Percentiles rank a stretch among this genome's conserved stretches.
Conservation (phyloP, 805 yeast species). For the Wickerhamiella bombiphila region DNA sequence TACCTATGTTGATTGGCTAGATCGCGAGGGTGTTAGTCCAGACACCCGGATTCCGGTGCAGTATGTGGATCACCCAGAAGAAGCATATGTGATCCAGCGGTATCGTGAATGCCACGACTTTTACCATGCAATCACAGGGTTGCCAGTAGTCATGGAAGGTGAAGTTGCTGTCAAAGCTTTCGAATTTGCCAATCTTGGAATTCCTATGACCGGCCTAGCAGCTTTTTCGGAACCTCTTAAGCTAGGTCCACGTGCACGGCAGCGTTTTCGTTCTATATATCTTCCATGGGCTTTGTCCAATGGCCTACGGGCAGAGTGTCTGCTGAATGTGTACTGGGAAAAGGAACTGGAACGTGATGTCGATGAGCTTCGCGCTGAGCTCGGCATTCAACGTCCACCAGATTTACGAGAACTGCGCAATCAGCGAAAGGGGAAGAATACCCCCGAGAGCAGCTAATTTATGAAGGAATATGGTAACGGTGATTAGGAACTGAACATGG, state of each 20-base stretch:
- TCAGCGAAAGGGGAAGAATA: too few relatives aligned
- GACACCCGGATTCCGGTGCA: conserved; percentile 84
- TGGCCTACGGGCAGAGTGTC: conserved; percentile 57
- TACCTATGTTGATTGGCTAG: conserved; percentile 69
- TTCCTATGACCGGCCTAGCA: conserved; percentile 92
- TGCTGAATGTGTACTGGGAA: conserved; percentile 90
- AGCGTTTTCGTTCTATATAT: conserved; percentile 48
- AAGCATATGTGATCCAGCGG: conserved; percentile 84
- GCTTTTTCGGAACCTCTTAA: conserved; percentile 80
- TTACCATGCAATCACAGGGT: conserved; percentile 80
- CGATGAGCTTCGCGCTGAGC: conserved; percentile 50
- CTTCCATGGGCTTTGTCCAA: conserved; percentile 77
- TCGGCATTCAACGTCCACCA: conserved; percentile 67
- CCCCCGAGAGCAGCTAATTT: too few relatives aligned
- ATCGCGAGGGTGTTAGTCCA: conserved; percentile 78
- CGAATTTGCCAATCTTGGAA: conserved; percentile 81
- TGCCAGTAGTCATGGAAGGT: conserved; percentile 90
- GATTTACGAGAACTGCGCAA: conserved; percentile 47
- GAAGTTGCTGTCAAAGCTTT: conserved; percentile 86
- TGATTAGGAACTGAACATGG: too few relatives aligned
- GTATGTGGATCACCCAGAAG: conserved; percentile 76
- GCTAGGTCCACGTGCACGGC: conserved; percentile 47
- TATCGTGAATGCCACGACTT: conserved; percentile 96
- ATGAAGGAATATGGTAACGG: too few relatives aligned
- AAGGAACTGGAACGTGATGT: conserved; percentile 57